Evolutionary conservation across 441 rosid species (phyloP).

Genomic region (Syzygium syzygioides): DNA sequence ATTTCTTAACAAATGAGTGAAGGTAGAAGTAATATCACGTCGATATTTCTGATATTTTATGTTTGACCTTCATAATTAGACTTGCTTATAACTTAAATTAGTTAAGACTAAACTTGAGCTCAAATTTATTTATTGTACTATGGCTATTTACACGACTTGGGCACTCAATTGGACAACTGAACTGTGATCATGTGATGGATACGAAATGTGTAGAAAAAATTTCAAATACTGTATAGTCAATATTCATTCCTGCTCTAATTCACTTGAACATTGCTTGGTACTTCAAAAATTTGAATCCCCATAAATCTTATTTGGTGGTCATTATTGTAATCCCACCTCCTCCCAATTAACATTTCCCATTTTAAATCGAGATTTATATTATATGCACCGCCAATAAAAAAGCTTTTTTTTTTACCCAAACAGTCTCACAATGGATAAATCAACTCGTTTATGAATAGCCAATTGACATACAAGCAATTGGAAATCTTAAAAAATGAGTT

Average conservation of each 20-base stretch:
- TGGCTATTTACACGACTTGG: neutral
- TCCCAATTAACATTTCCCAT: neutral
- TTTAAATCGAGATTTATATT: neutral
- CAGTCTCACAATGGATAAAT: neutral
- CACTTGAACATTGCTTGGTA: neutral
- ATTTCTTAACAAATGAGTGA: neutral
- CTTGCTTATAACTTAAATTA: neutral
- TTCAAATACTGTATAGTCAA: neutral
- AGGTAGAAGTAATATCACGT: neutral
- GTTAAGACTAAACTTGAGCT: neutral
- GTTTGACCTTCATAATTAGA: neutral
- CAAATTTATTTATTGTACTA: neutral
- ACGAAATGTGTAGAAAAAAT: neutral
- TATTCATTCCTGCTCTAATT: neutral
- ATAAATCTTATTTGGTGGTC: neutral
- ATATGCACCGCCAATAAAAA: neutral
- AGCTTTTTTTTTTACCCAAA: too few species aligned
- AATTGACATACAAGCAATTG: neutral
- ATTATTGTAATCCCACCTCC: neutral
- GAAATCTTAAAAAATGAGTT: neutral
- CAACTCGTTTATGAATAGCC: neutral
- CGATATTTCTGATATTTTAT: neutral
- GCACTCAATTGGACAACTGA: rapidly evolving
- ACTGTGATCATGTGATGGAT: neutral
- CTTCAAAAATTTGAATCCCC: neutral